phyloP scores from a whole-genome alignment of 805 yeast species.

The Tetrapisispora taiwanensis region DNA sequence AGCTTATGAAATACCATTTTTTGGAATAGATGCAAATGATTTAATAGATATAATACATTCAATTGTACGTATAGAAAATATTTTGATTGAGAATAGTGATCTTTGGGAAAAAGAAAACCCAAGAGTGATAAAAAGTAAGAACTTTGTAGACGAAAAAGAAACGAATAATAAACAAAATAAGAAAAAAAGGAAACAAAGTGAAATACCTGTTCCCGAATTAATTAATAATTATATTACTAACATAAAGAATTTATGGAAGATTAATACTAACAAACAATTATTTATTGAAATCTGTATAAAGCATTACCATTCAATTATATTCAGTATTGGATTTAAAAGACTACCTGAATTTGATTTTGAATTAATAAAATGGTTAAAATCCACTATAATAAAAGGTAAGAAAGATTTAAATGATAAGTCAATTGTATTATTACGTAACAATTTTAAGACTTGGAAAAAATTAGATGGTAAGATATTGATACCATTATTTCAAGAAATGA shows the following conservation, averaged over 20 bases:
- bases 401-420: slow-evolving; percentile 1
- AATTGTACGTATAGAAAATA: slow-evolving; percentile 4
- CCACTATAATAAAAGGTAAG: slow-evolving; percentile 3
- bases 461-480: slow-evolving; percentile 9
- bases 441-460: slow-evolving; percentile 10
- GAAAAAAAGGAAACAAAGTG: slow-evolving; percentile 16
- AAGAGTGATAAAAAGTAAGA: slow-evolving; percentile 17
- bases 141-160: slow-evolving; percentile 36
- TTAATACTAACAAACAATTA: slow-evolving; percentile 4
- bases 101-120: slow-evolving; percentile 12
- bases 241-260: slow-evolving; percentile 15
- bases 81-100: slow-evolving; percentile 9
- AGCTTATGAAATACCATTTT: background rate
- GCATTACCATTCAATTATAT: slow-evolving; percentile 8
- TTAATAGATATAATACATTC: slow-evolving; percentile 3
- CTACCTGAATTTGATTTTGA: slow-evolving; percentile 14
- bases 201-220: slow-evolving; percentile 6
- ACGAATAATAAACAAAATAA: slow-evolving; percentile 53
- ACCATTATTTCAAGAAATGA: slow-evolving; percentile 7
- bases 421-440: background rate
- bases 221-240: slow-evolving; percentile 9
- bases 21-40: background rate
- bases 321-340: slow-evolving; percentile 11
- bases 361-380: slow-evolving; percentile 9
- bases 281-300: slow-evolving; percentile 10